Evolutionary conservation across 371 early-diverging fungal species (phyloP).

Genomic region (Haplosporangium sp.): DNA sequence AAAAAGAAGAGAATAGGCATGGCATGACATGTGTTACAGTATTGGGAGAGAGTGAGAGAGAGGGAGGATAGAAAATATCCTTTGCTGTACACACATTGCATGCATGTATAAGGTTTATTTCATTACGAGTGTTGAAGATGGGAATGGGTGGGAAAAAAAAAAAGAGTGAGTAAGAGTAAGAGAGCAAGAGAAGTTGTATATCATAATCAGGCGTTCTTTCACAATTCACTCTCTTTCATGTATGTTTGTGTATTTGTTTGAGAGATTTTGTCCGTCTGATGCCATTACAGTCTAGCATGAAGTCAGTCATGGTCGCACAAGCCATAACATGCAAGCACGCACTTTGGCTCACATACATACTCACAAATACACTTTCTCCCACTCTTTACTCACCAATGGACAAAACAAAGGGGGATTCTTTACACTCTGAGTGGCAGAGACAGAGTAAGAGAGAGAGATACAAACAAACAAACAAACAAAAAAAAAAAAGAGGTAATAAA

Average conservation of each 20-base stretch:
- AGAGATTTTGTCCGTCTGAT: slow-evolving; percentile 1
- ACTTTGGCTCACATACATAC: not conserved
- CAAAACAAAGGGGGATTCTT: slow-evolving; percentile 6
- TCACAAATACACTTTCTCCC: not conserved
- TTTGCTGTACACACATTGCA: too few relatives aligned
- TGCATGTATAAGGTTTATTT: not conserved
- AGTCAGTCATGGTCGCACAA: slow-evolving; percentile 6
- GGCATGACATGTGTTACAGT: not conserved
- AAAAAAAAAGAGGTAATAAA: not conserved
- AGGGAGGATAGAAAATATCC: too few relatives aligned
- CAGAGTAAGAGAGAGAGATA: not conserved
- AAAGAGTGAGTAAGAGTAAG: not conserved
- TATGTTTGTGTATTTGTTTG: too few relatives aligned
- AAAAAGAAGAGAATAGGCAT: not conserved
- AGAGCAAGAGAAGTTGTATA: not conserved
- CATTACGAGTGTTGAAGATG: not conserved
- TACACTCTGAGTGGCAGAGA: not conserved
- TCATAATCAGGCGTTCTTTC: too few relatives aligned
- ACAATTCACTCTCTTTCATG: too few relatives aligned
- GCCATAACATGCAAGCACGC: not conserved
- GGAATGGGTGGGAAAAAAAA: not conserved
- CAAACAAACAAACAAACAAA: too few relatives aligned
- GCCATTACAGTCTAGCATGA: not conserved
- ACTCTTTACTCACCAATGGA: not conserved
- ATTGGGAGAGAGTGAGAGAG: too few relatives aligned